Evolutionary conservation across 805 yeast genomes (phyloP).

Genomic region (Lachancea dasiensis): DNA sequence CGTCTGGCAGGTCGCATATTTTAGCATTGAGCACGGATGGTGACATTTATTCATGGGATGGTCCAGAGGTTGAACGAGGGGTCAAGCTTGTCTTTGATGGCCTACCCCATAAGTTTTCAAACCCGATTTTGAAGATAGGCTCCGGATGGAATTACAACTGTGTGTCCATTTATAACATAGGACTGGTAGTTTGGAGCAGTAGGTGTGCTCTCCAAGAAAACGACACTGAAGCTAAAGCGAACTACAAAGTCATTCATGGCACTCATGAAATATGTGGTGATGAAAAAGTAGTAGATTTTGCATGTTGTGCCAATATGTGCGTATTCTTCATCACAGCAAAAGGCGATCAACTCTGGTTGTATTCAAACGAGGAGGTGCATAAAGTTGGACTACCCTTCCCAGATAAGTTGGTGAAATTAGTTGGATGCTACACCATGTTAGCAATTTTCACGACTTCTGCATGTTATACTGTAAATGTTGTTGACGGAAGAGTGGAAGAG

Average conservation of each 20-base stretch:
- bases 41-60: conserved; percentile 59
- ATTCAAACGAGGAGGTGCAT: conserved; percentile 22
- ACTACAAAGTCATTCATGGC: conserved; percentile 37
- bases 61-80: conserved; percentile 37
- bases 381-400: conserved; percentile 13
- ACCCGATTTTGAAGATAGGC: conserved; percentile 40
- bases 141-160: conserved; percentile 67
- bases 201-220: conserved; percentile 30
- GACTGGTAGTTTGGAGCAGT: conserved; percentile 54
- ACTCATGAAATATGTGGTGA: conserved; percentile 39
- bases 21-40: conserved; percentile 49
- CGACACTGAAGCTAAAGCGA: conserved; percentile 33
- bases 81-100: conserved; percentile 38
- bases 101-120: conserved; percentile 16
- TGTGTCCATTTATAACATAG: conserved; percentile 42
- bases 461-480: conserved; percentile 23
- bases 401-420: conserved; percentile 43
- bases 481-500: conserved; percentile 15
- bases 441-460: conserved; percentile 51
- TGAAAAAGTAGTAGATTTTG: conserved; percentile 45
- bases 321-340: conserved; percentile 43
- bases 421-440: conserved; percentile 49
- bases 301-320: conserved; percentile 42
- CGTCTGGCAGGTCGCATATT: conserved; percentile 61
- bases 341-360: conserved; percentile 38